Conservation (phyloP, 176 grass and related monocot species). For the Miscanthus lutarioriparius region DNA sequence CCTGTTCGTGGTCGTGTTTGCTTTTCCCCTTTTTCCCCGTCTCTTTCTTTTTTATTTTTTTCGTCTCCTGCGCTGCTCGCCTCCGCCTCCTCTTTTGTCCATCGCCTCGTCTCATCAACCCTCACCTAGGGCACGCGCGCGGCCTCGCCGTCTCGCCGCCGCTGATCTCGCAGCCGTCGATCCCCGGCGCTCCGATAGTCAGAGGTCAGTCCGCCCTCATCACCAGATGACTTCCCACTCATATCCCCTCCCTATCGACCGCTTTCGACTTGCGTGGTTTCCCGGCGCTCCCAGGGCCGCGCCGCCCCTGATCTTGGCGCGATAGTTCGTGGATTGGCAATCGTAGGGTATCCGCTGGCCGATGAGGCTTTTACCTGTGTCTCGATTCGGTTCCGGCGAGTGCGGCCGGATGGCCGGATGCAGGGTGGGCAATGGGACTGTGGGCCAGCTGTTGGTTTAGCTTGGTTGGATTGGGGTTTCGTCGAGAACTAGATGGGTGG, state of each 20-base stretch:
- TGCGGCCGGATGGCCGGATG: not conserved
- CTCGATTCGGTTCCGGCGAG: not conserved
- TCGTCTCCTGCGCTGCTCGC: not conserved
- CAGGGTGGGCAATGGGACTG: not conserved
- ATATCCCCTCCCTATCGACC: no score
- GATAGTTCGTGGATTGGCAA: not conserved
- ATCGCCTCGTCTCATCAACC: not conserved
- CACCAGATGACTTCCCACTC: no score
- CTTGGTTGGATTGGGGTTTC: not conserved
- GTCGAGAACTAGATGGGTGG: not conserved
- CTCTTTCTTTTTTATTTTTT: not conserved
- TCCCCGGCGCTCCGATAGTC: no score
- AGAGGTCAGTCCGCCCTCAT: no score
- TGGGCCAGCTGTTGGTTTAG: not conserved
- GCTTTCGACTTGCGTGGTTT: no score
- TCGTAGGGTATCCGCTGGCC: not conserved
- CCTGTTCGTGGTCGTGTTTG: not conserved
- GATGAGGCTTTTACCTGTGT: not conserved
- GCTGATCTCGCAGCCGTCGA: no score
- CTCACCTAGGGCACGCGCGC: conserved; percentile 43
- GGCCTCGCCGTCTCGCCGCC: no score
- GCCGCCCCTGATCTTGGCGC: no score
- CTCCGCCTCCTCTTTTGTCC: not conserved
- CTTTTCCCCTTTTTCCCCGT: no score
- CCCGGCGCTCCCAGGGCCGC: no score